A percentile compares a stretch with the other conserved stretches of the same genome.
phyloP scores from a whole-genome alignment of 805 yeast genomes.

The Tetrapisispora namnaoensis region DNA sequence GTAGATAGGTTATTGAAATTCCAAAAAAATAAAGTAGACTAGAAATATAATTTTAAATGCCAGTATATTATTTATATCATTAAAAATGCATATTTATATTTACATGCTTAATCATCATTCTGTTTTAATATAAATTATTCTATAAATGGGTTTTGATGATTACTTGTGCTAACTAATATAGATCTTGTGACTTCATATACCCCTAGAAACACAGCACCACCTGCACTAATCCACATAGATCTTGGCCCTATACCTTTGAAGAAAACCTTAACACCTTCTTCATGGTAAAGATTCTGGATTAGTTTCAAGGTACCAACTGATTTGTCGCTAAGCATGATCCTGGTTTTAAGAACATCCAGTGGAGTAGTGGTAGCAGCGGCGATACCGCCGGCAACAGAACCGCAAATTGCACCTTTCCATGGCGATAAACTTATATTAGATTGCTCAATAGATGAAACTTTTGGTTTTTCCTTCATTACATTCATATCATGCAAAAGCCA shows the following conservation, averaged over 20 bases:
- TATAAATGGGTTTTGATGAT: not conserved
- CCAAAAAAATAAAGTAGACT: no score
- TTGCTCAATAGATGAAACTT: not conserved
- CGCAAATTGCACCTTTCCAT: constrained; percentile 73
- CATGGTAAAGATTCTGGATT: constrained; percentile 43
- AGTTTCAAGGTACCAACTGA: constrained; percentile 38
- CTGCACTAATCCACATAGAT: constrained; percentile 95
- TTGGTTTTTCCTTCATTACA: constrained; percentile 26
- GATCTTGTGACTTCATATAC: constrained; percentile 68
- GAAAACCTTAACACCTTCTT: constrained; percentile 69
- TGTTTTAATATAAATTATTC: not conserved
- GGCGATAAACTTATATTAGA: constrained; percentile 32
- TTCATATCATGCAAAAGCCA: constrained; percentile 39
- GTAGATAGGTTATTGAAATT: constrained; percentile 10
- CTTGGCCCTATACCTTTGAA: constrained; percentile 88
- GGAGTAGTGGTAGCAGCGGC: constrained; percentile 82
- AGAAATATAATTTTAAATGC: not conserved
- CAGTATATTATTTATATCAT: not conserved
- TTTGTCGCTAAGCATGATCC: constrained; percentile 67
- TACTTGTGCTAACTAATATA: constrained; percentile 13
- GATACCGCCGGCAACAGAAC: constrained; percentile 71
- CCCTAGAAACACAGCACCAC: constrained; percentile 96
- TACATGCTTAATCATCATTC: not conserved
- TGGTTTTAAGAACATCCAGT: constrained; percentile 65
- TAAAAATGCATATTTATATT: not conserved